These are phyloP conservation scores for Paraurostyla sp. DNA, from an alignment of 73 alveolate genomes.

Conservation along the genomic window DNA sequence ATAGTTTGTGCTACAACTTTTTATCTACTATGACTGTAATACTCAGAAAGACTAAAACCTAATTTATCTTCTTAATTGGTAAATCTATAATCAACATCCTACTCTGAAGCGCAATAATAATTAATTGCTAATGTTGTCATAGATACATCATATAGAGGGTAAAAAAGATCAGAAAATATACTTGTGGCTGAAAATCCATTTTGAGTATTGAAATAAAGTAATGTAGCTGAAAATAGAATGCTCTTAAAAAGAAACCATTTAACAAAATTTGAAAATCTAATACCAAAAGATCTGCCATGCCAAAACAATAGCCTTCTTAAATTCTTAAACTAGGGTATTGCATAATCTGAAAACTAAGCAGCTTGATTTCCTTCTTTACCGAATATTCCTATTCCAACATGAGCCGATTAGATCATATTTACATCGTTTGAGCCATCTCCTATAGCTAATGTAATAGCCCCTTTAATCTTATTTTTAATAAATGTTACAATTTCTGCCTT, in stretches of 20 bases:
- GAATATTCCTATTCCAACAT: constrained; percentile 92
- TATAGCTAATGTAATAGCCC: constrained; percentile 86
- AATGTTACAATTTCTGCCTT: constrained; percentile 96
- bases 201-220: background rate
- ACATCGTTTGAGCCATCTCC: constrained; percentile 99
- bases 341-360: constrained; percentile 82
- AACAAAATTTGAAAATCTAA: constrained; percentile 2
- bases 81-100: constrained; percentile 6
- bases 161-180: background rate
- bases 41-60: background rate
- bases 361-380: constrained; percentile 96
- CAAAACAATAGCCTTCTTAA: constrained; percentile 79
- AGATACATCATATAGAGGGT: background rate
- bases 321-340: constrained; percentile 81
- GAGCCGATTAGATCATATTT: constrained; percentile 94
- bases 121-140: constrained; percentile 1
- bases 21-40: constrained; percentile 3
- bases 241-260: constrained; percentile 37
- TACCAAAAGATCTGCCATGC: constrained; percentile 82
- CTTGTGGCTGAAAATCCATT: background rate
- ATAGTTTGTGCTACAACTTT: background rate
- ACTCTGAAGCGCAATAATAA: background rate
- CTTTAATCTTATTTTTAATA: constrained; percentile 76
- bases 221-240: background rate
- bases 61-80: background rate